These are phyloP conservation scores for Coriolopsis trogii DNA, from an alignment of 1,284 basidiomycete species.

Conservation along the genomic window DNA sequence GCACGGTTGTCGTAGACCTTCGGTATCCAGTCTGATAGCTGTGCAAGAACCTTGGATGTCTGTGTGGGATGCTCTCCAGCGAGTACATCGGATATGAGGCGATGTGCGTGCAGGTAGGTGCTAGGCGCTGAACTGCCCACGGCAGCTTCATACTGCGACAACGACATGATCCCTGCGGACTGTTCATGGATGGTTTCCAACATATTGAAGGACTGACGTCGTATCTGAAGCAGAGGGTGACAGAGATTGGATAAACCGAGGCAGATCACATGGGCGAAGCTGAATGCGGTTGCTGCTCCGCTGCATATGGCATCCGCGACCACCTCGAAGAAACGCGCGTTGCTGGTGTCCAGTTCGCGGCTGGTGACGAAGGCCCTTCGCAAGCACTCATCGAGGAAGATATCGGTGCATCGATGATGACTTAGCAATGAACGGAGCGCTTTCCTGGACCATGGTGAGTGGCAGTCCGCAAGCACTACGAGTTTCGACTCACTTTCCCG, in stretches of 20 bases:
- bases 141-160: conserved; percentile 78
- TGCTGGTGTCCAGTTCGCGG: conserved; percentile 55
- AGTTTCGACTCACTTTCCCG: conserved; percentile 59
- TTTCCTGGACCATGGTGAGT: conserved; percentile 57
- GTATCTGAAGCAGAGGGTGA: conserved; percentile 68
- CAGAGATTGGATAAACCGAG: conserved; percentile 87
- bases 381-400: conserved; percentile 73
- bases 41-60: conserved; percentile 69
- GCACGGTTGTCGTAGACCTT: conserved; percentile 60
- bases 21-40: conserved; percentile 77
- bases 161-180: conserved; percentile 58
- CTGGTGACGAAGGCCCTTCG: conserved; percentile 71
- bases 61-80: conserved; percentile 81
- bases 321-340: conserved; percentile 78
- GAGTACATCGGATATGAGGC: conserved; percentile 76
- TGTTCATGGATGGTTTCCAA: conserved; percentile 77
- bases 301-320: conserved; percentile 76
- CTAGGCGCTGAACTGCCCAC: conserved; percentile 75
- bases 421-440: conserved; percentile 76
- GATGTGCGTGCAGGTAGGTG: conserved; percentile 83
- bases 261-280: conserved; percentile 79
- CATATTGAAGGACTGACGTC: conserved; percentile 79
- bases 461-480: too few relatives aligned
- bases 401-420: conserved; percentile 59
- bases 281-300: conserved; percentile 60